These are phyloP conservation scores for Mycena pura DNA, from an alignment of 768 basidiomycete genomes.

Conservation along the genomic window DNA sequence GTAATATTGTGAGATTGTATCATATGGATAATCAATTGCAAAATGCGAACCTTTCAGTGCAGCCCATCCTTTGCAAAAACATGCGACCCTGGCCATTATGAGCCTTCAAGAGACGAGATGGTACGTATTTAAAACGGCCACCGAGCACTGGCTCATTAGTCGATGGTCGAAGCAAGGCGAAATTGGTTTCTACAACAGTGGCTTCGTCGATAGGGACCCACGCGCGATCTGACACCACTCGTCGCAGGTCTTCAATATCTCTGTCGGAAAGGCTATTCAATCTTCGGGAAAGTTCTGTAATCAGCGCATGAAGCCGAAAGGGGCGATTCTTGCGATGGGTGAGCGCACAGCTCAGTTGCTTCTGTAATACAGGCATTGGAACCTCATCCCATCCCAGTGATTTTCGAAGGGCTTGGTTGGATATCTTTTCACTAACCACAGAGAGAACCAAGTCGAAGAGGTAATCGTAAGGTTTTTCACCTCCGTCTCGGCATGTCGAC, in stretches of 20 bases:
- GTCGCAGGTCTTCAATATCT: constrained; percentile 7
- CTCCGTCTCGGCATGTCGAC: constrained; percentile 4
- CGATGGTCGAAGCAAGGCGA: constrained; percentile 11
- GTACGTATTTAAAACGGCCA: constrained; percentile 16
- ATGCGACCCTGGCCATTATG: neutral
- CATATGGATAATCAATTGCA: neutral
- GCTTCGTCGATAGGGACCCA: constrained; percentile 19
- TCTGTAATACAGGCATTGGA: constrained; percentile 1
- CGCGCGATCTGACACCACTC: neutral
- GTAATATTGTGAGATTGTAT: neutral
- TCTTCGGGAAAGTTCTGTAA: constrained; percentile 16
- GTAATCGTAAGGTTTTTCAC: neutral
- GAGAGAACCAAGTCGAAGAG: constrained; percentile 22
- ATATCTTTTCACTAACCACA: neutral
- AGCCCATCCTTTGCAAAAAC: constrained; percentile 21
- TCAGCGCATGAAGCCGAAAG: neutral
- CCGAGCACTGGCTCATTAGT: too few species aligned
- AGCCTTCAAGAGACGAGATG: constrained; percentile 1
- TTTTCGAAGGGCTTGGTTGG: constrained; percentile 1
- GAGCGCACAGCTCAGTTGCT: constrained; percentile 12
- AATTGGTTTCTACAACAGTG: neutral
- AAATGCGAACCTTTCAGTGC: constrained; percentile 8
- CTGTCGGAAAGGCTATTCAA: neutral
- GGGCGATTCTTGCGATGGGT: neutral
- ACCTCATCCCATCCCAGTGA: constrained; percentile 17